These are phyloP conservation scores for Candida pini DNA, from an alignment of 805 yeast genomes.

Conservation along the genomic window DNA sequence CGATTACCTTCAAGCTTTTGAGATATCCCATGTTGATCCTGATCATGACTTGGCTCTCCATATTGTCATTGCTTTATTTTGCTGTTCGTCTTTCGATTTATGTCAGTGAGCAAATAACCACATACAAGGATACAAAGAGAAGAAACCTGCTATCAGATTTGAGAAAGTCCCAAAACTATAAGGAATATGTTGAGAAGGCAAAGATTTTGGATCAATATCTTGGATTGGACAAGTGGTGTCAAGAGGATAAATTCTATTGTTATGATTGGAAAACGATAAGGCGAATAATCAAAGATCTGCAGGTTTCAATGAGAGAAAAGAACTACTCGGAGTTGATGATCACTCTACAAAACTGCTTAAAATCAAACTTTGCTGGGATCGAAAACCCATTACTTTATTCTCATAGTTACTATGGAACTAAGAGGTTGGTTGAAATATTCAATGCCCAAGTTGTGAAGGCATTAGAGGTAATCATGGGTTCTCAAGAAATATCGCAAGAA, in stretches of 20 bases:
- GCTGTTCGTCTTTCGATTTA: constrained; percentile 56
- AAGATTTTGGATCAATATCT: constrained; percentile 48
- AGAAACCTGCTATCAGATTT: constrained; percentile 43
- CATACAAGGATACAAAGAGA: constrained; percentile 54
- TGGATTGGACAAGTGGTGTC: constrained; percentile 59
- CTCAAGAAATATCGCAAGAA: constrained; percentile 31
- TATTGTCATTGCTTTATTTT: constrained; percentile 46
- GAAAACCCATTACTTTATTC: constrained; percentile 68
- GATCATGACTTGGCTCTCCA: constrained; percentile 47
- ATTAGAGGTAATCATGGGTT: constrained; percentile 37
- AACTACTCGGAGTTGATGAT: constrained; percentile 44
- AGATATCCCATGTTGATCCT: constrained; percentile 61
- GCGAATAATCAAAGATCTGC: constrained; percentile 40
- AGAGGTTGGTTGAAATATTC: constrained; percentile 50
- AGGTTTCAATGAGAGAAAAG: constrained; percentile 26
- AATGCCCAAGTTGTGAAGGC: constrained; percentile 46
- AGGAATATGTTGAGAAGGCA: constrained; percentile 62
- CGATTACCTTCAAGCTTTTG: constrained; percentile 39
- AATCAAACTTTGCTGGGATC: constrained; percentile 72
- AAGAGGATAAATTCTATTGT: constrained; percentile 54
- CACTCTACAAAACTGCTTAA: constrained; percentile 60
- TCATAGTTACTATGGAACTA: constrained; percentile 73
- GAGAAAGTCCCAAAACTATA: constrained; percentile 43
- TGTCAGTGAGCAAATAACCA: constrained; percentile 50
- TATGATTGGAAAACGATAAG: constrained; percentile 62